Conservation (phyloP, 2,329 filamentous ascomycete genomes). For the Cryphonectria naterciae region DNA sequence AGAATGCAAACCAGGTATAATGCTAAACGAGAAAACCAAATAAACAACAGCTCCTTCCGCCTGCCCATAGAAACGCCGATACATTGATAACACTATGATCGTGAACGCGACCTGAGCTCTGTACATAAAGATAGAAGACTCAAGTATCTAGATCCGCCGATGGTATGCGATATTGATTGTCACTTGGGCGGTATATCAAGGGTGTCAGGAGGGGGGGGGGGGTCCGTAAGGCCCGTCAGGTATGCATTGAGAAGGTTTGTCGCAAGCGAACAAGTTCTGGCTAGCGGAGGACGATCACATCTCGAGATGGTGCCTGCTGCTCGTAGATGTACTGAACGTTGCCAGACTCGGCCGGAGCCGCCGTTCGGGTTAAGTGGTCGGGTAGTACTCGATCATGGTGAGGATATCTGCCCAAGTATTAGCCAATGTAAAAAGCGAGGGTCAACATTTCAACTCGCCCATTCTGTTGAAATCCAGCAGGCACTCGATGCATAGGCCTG, state of each 20-base stretch:
- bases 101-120: neutral
- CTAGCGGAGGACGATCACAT: slow-evolving; percentile 21
- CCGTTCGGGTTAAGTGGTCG: slow-evolving; percentile 6
- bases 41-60: neutral
- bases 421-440: slow-evolving; percentile 7
- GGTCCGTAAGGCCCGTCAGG: neutral
- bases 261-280: neutral
- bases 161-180: neutral
- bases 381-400: slow-evolving; percentile 15
- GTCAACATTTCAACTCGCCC: slow-evolving; percentile 23
- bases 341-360: slow-evolving; percentile 5
- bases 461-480: slow-evolving; percentile 17
- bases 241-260: neutral
- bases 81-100: neutral
- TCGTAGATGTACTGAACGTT: slow-evolving; percentile 26
- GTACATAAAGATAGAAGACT: neutral
- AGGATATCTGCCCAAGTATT: slow-evolving; percentile 18
- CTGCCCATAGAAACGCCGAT: neutral
- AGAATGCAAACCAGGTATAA: neutral
- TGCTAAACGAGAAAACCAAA: neutral
- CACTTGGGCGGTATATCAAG: neutral
- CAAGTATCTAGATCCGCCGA: neutral
- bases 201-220: neutral
- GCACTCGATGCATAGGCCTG: neutral
- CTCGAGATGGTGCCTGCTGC: slow-evolving; percentile 20